Conservation (phyloP, 495 filamentous ascomycete species). For the Hypoxylon subgilvum region DNA sequence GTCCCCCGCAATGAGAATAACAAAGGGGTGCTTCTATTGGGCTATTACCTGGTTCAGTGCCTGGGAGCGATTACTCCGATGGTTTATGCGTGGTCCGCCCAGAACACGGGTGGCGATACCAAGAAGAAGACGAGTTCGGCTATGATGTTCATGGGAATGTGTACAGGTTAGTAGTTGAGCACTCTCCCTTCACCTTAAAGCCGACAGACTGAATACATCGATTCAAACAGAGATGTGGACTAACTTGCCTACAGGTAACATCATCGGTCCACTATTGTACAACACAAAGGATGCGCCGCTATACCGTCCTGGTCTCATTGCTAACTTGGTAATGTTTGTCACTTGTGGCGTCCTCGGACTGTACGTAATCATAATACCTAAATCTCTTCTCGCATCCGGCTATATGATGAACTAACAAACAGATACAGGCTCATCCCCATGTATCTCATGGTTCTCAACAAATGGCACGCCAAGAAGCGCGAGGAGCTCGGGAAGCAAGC, state of each 20-base stretch:
- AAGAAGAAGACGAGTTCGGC: conserved; percentile 70
- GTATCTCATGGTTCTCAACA: conserved; percentile 57
- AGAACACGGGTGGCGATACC: conserved; percentile 70
- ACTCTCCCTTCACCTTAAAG: not conserved
- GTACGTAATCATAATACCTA: conserved; percentile 47
- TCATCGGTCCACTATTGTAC: conserved; percentile 66
- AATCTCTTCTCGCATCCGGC: not conserved
- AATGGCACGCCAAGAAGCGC: conserved; percentile 51
- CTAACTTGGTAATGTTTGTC: conserved; percentile 54
- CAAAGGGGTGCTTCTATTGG: conserved; percentile 49
- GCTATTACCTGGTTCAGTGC: conserved; percentile 51
- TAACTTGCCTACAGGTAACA: conserved; percentile 50
- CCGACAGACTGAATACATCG: not conserved
- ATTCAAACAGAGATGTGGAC: not conserved
- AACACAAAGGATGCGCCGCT: conserved; percentile 64
- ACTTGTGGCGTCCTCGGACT: conserved; percentile 43
- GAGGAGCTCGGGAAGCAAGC: conserved; percentile 53
- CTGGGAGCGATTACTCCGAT: conserved; percentile 58
- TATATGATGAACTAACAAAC: conserved; percentile 3
- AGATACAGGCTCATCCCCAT: conserved; percentile 46
- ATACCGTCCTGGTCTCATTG: conserved; percentile 62
- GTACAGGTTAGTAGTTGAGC: conserved; percentile 46
- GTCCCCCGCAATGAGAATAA: conserved; percentile 57
- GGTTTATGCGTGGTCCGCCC: conserved; percentile 70
- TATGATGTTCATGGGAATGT: conserved; percentile 67